Evolutionary conservation across 495 filamentous ascomycete genomes (phyloP).

Genomic region (Parachaetomium inaequale): DNA sequence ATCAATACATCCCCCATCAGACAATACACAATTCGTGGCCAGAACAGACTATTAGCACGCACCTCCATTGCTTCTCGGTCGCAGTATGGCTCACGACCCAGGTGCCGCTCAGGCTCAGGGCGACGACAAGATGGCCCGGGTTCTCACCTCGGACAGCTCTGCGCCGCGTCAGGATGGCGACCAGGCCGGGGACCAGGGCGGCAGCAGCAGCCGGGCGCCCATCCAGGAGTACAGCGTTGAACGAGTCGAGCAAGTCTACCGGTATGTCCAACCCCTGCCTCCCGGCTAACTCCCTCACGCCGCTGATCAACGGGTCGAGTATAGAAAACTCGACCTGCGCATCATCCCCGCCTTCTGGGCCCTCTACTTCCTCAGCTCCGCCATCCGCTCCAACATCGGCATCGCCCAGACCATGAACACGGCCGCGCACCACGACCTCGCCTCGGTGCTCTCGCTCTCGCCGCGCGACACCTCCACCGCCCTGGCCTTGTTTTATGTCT

Average conservation of each 20-base stretch:
- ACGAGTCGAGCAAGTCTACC: conserved; percentile 61
- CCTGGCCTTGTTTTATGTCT: conserved; percentile 84
- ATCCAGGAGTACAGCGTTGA: conserved; percentile 46
- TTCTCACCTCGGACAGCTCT: conserved; percentile 18
- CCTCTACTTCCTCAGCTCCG: conserved; percentile 90
- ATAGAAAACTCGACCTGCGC: conserved; percentile 68
- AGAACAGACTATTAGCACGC: conserved; percentile 48
- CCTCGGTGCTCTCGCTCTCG: conserved; percentile 60
- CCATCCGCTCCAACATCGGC: conserved; percentile 85
- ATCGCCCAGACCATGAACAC: conserved; percentile 88
- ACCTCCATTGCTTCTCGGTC: conserved; percentile 52
- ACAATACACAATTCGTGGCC: conserved; percentile 12
- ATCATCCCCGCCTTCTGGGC: conserved; percentile 91
- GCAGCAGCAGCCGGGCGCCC: neutral
- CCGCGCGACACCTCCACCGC: conserved; percentile 75
- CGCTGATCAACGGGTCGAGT: conserved; percentile 33
- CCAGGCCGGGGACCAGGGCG: neutral
- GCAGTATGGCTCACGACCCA: conserved; percentile 41
- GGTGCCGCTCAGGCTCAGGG: conserved; percentile 15
- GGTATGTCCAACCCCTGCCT: conserved; percentile 37
- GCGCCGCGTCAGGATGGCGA: conserved; percentile 4
- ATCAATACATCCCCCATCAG: neutral
- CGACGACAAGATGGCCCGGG: conserved; percentile 28
- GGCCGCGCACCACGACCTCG: conserved; percentile 62
- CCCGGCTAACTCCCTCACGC: neutral